Percentiles rank a stretch among this genome's conserved stretches.
These are phyloP conservation scores for Alternaria sp. DNA, from an alignment of 2,329 filamentous ascomycete genomes.

Conservation along the genomic window DNA sequence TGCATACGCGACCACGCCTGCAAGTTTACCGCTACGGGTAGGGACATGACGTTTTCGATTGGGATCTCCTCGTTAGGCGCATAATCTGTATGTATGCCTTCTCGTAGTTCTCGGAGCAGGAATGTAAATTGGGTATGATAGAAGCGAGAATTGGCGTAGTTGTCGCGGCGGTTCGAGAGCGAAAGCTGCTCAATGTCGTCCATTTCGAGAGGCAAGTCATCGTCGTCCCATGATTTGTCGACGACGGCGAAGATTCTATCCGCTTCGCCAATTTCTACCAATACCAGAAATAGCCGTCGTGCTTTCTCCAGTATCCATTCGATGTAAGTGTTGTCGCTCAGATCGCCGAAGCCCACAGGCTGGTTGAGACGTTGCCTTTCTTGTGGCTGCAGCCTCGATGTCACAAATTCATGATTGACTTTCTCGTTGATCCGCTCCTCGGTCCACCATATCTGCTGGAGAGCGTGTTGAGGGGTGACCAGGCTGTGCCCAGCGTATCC, in stretches of 20 bases:
- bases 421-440: conserved; percentile 72
- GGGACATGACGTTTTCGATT: conserved; percentile 70
- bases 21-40: conserved; percentile 58
- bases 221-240: conserved; percentile 79
- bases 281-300: conserved; percentile 73
- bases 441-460: conserved; percentile 74
- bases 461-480: conserved; percentile 58
- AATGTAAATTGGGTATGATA: conserved; percentile 75
- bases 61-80: conserved; percentile 73
- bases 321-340: conserved; percentile 78
- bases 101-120: conserved; percentile 69
- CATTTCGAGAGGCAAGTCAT: conserved; percentile 73
- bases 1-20: conserved; percentile 68
- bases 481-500: conserved; percentile 61
- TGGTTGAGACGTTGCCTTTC: conserved; percentile 70
- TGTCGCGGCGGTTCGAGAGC: conserved; percentile 67
- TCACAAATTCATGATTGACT: conserved; percentile 73
- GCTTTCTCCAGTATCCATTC: conserved; percentile 78
- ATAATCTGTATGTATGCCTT: conserved; percentile 70
- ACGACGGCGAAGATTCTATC: conserved; percentile 79
- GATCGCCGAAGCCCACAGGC: conserved; percentile 71
- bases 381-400: conserved; percentile 68
- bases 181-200: conserved; percentile 71
- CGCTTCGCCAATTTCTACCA: conserved; percentile 73
- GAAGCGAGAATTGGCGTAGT: conserved; percentile 72